phyloP scores from a whole-genome alignment of 768 basidiomycete species.

The Suillus paluster region DNA sequence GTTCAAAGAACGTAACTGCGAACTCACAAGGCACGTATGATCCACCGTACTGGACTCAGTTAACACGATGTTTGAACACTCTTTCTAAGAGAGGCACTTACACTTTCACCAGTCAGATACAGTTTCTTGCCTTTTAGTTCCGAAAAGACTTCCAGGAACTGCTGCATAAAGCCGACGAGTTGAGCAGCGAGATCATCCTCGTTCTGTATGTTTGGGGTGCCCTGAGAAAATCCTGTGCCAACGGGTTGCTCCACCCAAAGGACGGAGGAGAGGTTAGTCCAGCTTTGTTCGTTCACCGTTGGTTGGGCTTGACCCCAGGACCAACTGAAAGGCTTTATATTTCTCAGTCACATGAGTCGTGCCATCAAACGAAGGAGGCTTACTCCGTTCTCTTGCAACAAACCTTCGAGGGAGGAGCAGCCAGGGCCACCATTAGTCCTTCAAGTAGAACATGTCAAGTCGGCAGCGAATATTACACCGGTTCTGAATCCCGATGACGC shows the following conservation, averaged over 20 bases:
- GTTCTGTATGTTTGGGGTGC: conserved; percentile 63
- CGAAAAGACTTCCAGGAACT: conserved; percentile 75
- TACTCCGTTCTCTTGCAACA: conserved; percentile 77
- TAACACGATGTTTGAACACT: neutral
- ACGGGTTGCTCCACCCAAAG: conserved; percentile 82
- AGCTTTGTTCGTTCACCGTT: conserved; percentile 67
- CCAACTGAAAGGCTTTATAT: conserved; percentile 67
- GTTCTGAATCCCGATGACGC: neutral
- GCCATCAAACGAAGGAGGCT: conserved; percentile 27
- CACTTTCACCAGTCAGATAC: conserved; percentile 76
- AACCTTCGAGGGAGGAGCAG: conserved; percentile 73
- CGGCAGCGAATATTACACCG: neutral
- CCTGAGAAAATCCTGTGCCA: conserved; percentile 79
- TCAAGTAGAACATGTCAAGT: neutral
- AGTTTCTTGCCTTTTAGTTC: conserved; percentile 76
- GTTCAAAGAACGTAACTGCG: neutral
- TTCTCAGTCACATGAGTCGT: conserved; percentile 23
- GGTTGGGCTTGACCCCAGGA: conserved; percentile 63
- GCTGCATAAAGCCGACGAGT: conserved; percentile 62
- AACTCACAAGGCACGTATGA: conserved; percentile 62
- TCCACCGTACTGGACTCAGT: conserved; percentile 63
- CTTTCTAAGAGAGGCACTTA: conserved; percentile 37
- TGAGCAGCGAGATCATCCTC: conserved; percentile 62
- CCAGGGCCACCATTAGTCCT: conserved; percentile 86
- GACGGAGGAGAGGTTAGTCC: conserved; percentile 79